Percentiles rank a stretch among this genome's conserved stretches.
Evolutionary conservation across 2,329 filamentous ascomycete species (phyloP).

Genomic region (Ceratocystis cubensis): DNA sequence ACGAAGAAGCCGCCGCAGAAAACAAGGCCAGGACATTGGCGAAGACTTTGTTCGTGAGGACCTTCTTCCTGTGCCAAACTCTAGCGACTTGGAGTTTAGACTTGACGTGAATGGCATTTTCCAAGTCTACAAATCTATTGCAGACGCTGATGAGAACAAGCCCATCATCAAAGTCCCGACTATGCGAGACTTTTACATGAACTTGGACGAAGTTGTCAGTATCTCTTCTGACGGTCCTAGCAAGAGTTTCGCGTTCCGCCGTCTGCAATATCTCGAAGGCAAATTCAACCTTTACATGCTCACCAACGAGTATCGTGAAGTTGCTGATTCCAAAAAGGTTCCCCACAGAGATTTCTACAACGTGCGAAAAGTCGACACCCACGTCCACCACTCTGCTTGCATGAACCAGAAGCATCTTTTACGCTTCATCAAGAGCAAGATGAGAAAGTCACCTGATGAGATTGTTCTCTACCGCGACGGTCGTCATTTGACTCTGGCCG

Average conservation of each 20-base stretch:
- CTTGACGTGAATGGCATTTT: conserved; percentile 80
- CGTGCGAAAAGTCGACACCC: conserved; percentile 94
- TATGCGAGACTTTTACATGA: conserved; percentile 89
- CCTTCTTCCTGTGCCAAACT: conserved; percentile 56
- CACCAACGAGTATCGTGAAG: conserved; percentile 94
- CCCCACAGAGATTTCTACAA: conserved; percentile 99
- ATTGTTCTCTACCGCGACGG: conserved; percentile 85
- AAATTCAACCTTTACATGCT: conserved; percentile 93
- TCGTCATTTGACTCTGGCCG: conserved; percentile 75
- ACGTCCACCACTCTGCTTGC: conserved; percentile 97
- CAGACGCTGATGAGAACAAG: conserved; percentile 44
- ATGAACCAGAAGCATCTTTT: conserved; percentile 99
- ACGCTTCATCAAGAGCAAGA: conserved; percentile 98
- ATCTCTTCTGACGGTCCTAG: conserved; percentile 91
- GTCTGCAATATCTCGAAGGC: conserved; percentile 88
- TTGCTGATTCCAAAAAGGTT: conserved; percentile 93
- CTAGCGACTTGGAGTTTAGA: conserved; percentile 60
- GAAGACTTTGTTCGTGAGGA: conserved; percentile 83
- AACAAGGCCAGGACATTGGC: conserved; percentile 80
- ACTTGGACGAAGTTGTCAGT: conserved; percentile 72
- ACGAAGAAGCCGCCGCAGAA: conserved; percentile 36
- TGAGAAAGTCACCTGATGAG: conserved; percentile 96
- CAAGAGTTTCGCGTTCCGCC: conserved; percentile 92
- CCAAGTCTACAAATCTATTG: conserved; percentile 68
- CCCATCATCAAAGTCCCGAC: conserved; percentile 80